phyloP scores from a whole-genome alignment of 192 early-diverging fungal species.

The Coemansia sp. region DNA sequence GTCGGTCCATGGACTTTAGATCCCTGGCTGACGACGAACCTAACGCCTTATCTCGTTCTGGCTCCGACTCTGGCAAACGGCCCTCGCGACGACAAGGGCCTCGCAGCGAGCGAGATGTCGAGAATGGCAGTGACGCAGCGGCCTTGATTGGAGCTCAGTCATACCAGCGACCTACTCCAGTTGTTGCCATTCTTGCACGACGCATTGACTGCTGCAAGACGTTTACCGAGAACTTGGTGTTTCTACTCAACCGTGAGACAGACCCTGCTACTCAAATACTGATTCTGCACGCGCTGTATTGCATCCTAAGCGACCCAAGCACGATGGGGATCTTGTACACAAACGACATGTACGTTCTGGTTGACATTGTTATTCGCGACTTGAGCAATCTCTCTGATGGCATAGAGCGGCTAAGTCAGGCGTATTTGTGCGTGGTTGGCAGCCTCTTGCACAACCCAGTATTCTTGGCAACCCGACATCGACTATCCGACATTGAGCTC shows the following conservation, averaged over 20 bases:
- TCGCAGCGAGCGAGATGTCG: background rate
- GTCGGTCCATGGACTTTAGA: slow-evolving; percentile 43
- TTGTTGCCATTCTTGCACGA: slow-evolving; percentile 37
- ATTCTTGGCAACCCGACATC: slow-evolving; percentile 34
- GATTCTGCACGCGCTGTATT: slow-evolving; percentile 71
- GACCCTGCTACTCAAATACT: slow-evolving; percentile 45
- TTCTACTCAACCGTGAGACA: slow-evolving; percentile 90
- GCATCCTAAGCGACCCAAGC: slow-evolving; percentile 64
- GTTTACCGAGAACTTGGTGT: slow-evolving; percentile 86
- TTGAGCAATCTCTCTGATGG: slow-evolving; percentile 71
- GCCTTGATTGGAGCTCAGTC: background rate
- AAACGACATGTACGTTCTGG: slow-evolving; percentile 84
- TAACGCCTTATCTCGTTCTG: background rate
- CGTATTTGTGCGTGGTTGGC: slow-evolving; percentile 66
- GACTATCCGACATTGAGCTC: slow-evolving; percentile 52
- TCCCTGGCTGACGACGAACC: background rate
- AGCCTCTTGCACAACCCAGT: slow-evolving; percentile 68
- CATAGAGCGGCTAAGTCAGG: slow-evolving; percentile 64
- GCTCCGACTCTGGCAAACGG: background rate
- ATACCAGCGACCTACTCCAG: slow-evolving; percentile 13
- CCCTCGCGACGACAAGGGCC: background rate
- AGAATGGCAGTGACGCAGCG: background rate
- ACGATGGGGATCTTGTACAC: slow-evolving; percentile 83
- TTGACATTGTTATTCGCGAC: slow-evolving; percentile 87
- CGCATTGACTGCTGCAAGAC: slow-evolving; percentile 63